Evolutionary conservation across 805 yeast species (phyloP).

Genomic region (Metschnikowia chrysomelidarum): DNA sequence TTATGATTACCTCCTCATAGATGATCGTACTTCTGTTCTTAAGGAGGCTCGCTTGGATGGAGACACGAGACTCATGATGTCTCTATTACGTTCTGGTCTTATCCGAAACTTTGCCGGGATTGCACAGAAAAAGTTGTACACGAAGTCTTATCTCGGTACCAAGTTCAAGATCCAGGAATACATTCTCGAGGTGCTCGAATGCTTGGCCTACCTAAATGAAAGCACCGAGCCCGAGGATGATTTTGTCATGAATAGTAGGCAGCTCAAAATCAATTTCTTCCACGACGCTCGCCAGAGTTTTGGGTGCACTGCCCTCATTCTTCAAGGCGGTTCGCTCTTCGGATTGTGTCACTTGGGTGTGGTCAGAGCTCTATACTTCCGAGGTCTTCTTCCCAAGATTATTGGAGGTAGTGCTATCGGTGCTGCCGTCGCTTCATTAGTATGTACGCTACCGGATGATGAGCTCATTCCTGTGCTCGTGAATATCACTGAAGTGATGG

Average conservation of each 20-base stretch:
- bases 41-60: conserved; percentile 57
- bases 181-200: conserved; percentile 67
- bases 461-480: conserved; percentile 53
- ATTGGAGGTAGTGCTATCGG: conserved; percentile 94
- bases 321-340: conserved; percentile 94
- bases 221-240: conserved; percentile 29
- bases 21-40: conserved; percentile 65
- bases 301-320: conserved; percentile 85
- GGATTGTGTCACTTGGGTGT: conserved; percentile 95
- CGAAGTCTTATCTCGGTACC: conserved; percentile 83
- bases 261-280: conserved; percentile 68
- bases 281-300: conserved; percentile 83
- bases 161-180: conserved; percentile 86
- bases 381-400: conserved; percentile 76
- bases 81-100: conserved; percentile 75
- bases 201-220: conserved; percentile 61
- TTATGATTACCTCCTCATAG: conserved; percentile 81
- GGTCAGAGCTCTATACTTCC: conserved; percentile 73
- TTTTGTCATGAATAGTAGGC: conserved; percentile 48
- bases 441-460: conserved; percentile 67
- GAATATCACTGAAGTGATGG: conserved; percentile 39
- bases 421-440: conserved; percentile 84
- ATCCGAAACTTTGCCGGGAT: conserved; percentile 91
- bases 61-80: conserved; percentile 59
- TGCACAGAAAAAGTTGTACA: conserved; percentile 72